Base-by-base conservation (phyloP, 2,329 filamentous ascomycete genomes). In the Stachybotrys chartarum region DNA sequence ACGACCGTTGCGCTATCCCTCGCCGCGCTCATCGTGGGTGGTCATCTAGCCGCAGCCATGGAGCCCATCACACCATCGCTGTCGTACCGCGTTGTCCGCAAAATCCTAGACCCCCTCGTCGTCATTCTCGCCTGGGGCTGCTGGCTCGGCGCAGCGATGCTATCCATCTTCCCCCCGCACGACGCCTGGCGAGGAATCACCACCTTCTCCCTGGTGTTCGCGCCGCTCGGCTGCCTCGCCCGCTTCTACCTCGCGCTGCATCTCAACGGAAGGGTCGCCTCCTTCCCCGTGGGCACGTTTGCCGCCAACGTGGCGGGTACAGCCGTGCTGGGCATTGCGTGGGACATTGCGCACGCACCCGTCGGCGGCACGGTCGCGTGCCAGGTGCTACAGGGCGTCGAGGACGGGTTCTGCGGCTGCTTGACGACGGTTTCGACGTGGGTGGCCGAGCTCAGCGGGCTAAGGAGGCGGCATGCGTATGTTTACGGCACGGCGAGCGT, bases 261-360 rank as follows among this genome's bases (percentile, higher is more conserved):
- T 30, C 79, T 96, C n/a, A 97, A 97, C 63, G 75, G 80, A 0
- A 76, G 82, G 18, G 61, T 84, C 0, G 70, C 83, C 0, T 73
- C 79, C 0, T 97, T 97, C 61, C 93, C 93, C 0, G 70, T 97
- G 0, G 93, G 93, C 3, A 97, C 93, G 0, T 96, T 97, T 63
- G 72, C 75, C 0, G 90, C 88, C 31, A 97, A 97, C 64, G 76
- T 95, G 5, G 68, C 87, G 14, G 93, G 92, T 5, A 91, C 90
- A 0, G 80, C 80, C 0, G 70, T 96, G 16, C 70, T 95, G 52
- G 91, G 83, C 14, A 85, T 91, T 79, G 81, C 84, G 32, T 96
- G 83, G 75, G 88, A 95, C 65, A 73, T 96, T 52, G 88, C 91
- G 60, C 91, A 90, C 64, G 79, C 78, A 0, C 80, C 78, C 0